Base-by-base conservation (phyloP, 2,329 filamentous ascomycete genomes). In the Blastomyces parvus region DNA sequence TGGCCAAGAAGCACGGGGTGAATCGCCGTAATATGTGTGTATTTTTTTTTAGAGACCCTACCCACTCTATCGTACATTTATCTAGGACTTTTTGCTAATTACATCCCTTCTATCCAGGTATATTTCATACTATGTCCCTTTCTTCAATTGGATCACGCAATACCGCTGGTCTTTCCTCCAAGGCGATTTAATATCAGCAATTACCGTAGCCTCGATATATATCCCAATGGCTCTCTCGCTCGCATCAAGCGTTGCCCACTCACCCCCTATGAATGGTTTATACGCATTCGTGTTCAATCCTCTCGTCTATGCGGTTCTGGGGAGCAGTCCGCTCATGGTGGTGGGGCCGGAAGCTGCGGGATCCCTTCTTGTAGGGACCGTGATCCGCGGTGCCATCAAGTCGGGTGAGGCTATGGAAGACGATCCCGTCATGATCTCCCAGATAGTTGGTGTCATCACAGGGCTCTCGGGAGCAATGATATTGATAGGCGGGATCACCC, bases 201-300 rank as follows among this genome's bases (percentile, higher is more conserved):
- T 97, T 66, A 97, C 94, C n/a, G 88, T 99, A 79, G 90, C 93
- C n/a, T 96, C 92, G 33, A 94, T 99, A 79, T 99, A 99, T 75
- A 88, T 99, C 46, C 94, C 94, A 60, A 97, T 99, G 92, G 89
- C 91, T 0, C 83, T 99, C 17, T 97, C 94, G 0, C 88, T 95
- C 67, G 91, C 94, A 62, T 86, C 90, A 50, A 97, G 97, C 72
- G 86, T 99, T 52, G 91, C 89, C 6, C 94, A 97, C 73, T 86
- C 97, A 1, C 91, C 93, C 9, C 89, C 94, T 0, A 92, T 97
- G 70, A 93, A 96, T 71, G 94, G 94, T 0, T 82, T 99, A 3
- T 99, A 97, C 77, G 86, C 90, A 19, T 97, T 97, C 73, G 90
- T 95, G 66, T 90, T 97, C 79, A 92, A 92, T 64, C 94, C 94